Evolutionary conservation across 1,284 basidiomycete genomes (phyloP).

Genomic region (Trichosporon ovoides): DNA sequence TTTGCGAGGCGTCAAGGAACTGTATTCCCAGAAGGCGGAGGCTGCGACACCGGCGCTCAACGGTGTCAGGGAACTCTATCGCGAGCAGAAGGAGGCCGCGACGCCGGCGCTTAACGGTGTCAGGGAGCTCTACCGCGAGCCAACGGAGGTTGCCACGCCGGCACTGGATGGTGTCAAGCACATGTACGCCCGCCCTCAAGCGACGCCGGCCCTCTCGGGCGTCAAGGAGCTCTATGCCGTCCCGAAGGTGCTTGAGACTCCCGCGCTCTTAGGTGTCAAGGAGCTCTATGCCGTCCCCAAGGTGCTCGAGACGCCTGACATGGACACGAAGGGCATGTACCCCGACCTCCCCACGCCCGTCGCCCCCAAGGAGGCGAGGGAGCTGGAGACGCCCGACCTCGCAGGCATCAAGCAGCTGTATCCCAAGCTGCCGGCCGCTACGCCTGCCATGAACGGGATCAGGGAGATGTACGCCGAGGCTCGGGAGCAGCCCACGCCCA

Average conservation of each 20-base stretch:
- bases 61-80: neutral
- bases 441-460: constrained; percentile 2
- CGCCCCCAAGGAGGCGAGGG: neutral
- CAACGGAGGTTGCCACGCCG: neutral
- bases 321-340: neutral
- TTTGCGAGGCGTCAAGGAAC: constrained; percentile 7
- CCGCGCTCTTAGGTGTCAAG: constrained; percentile 6
- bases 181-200: constrained; percentile 15
- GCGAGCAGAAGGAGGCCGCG: constrained; percentile 9
- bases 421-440: neutral
- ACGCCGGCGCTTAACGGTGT: constrained; percentile 22
- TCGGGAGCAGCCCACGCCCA: no score
- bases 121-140: neutral
- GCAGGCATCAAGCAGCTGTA: constrained; percentile 25
- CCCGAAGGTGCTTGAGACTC: neutral
- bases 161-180: constrained; percentile 22
- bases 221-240: constrained; percentile 4
- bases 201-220: constrained; percentile 5
- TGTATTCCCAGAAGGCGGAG: neutral
- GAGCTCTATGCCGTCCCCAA: constrained; percentile 6
- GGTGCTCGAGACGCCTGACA: neutral
- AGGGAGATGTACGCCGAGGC: neutral
- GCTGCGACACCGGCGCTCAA: constrained; percentile 10
- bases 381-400: constrained; percentile 21
- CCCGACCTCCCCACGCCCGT: neutral